Evolutionary conservation across 352 stramenopile genomes (phyloP), one percentile per base, ranked within the genome.

Genomic region (Saprolegnia parasitica): DNA sequence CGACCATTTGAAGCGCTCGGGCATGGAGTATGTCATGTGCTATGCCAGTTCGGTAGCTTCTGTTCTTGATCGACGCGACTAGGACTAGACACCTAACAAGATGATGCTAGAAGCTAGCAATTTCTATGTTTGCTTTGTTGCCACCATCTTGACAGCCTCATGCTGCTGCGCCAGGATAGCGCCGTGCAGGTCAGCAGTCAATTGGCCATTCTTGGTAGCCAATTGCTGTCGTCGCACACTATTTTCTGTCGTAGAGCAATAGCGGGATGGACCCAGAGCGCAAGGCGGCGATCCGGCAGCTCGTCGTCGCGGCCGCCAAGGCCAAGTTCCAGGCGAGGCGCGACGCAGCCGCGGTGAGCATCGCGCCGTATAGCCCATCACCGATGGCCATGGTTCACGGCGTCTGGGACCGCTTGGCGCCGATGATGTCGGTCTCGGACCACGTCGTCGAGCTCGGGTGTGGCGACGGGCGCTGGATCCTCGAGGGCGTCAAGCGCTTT

Each of bases 371-470:
- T 70, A 93, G 85, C 67, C 87, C 87, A 29, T 91, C 83, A 0
- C 84, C 87, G 5, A 24, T 72, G 26, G 72, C 65, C 9, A 55
- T 93, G 23, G 82, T 93, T 57, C 65, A 80, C 54, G 77, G 81
- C 13, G 81, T 95, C 6, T 93, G 87, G 87, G 72, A 75, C 2
- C 74, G 77, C 23, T 63, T 93, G 35, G 68, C 75, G 29, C 29
- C 74, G 11, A 40, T 65, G 0, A 72, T 91, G 20, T 56, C 39
- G 1, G 18, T 60, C 0, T 18, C 77, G 6, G 85, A 95, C 45
- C 73, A 92, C 46, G 71, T 95, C 24, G 84, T 95, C 37, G 87
- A 95, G 68, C 81, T 93, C 54, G 85, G 85, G 42, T 95, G 85
- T 35, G 87, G 87, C 29, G 85, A 95, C 71, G 87, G 74, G 32